Conservation (phyloP, 2,329 filamentous ascomycete genomes). For the Aspergillus luchuensis region DNA sequence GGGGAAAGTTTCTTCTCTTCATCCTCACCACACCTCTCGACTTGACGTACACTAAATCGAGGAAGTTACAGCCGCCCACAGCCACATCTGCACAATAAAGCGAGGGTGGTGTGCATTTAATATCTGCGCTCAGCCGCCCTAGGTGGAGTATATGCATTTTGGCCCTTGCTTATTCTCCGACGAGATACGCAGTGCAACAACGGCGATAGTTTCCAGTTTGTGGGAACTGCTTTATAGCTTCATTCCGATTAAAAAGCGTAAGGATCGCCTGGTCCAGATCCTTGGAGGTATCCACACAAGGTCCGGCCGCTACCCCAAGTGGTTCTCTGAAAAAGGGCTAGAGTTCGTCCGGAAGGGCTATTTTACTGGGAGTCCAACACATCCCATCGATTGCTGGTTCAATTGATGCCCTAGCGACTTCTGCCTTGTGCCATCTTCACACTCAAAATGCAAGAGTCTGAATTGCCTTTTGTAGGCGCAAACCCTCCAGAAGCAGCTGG, state of each 20-base stretch:
- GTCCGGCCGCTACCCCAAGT: not conserved
- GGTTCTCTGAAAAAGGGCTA: not conserved
- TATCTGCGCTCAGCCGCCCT: conserved; percentile 1
- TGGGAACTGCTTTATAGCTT: not conserved
- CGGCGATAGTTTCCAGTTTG: not conserved
- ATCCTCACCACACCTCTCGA: not conserved
- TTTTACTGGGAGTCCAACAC: not conserved
- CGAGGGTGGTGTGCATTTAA: not conserved
- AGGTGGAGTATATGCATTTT: not conserved
- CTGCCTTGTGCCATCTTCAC: not conserved
- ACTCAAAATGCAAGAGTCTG: not conserved
- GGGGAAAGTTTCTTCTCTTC: not conserved
- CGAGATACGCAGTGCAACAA: not conserved
- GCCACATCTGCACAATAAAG: not conserved
- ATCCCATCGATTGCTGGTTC: not conserved
- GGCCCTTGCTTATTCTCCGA: not conserved
- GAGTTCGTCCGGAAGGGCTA: not conserved
- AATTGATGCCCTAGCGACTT: not conserved
- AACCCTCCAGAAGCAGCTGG: conserved; percentile 20
- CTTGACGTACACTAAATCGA: not conserved
- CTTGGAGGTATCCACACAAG: not conserved
- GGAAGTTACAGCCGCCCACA: not conserved
- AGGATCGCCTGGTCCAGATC: not conserved
- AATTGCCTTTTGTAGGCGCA: conserved; percentile 14
- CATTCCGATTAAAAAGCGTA: not conserved